Evolutionary conservation across 177 flowering plant species (phyloP).

Genomic region (Tripterygium wilfordii): DNA sequence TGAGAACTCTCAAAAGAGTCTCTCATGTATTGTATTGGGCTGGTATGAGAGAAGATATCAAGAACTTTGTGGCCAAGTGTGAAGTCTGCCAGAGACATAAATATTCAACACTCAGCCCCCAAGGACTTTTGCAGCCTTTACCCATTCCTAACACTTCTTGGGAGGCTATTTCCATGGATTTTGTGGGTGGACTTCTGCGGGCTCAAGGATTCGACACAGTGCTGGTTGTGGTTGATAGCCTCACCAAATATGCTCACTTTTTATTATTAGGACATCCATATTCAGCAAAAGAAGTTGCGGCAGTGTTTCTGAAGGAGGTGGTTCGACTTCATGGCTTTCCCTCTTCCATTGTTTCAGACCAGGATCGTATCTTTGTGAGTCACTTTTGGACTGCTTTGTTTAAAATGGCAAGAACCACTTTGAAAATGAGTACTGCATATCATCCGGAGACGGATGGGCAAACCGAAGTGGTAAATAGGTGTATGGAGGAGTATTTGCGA

Average conservation of each 20-base stretch:
- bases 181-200: not conserved
- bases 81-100: not conserved
- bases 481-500: not conserved
- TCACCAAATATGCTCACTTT: not conserved
- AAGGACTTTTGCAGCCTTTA: not conserved
- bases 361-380: not conserved
- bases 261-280: not conserved
- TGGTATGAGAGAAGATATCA: not conserved
- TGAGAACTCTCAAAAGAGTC: no score
- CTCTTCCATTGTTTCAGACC: not conserved
- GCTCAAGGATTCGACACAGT: not conserved
- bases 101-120: not conserved
- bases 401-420: not conserved
- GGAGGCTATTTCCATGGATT: not conserved
- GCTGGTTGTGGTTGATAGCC: constrained; percentile 1
- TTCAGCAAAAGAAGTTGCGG: not conserved
- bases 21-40: not conserved
- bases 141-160: not conserved
- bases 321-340: not conserved
- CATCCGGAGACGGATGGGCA: constrained; percentile 1
- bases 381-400: not conserved
- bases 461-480: not conserved
- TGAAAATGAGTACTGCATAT: not conserved
- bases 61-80: not conserved
- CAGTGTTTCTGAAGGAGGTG: not conserved